Evolutionary conservation across 164 flowering plant genomes (phyloP).

Genomic region (Cinnamomum micranthum): DNA sequence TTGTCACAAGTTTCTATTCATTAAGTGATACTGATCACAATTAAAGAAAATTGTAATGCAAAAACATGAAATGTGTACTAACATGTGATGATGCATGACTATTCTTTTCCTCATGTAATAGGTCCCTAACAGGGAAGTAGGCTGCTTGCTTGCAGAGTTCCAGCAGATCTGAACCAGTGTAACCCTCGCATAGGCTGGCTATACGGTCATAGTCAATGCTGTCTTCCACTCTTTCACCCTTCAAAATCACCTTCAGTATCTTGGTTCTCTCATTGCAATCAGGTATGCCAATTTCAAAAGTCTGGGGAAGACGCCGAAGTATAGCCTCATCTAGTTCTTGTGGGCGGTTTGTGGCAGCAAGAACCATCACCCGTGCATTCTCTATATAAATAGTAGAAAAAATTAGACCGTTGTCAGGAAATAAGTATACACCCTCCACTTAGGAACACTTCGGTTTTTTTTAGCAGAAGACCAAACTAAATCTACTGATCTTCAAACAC

Average conservation of each 20-base stretch:
- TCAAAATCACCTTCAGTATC: slow-evolving; percentile 77
- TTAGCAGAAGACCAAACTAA: no score
- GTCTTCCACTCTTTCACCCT: slow-evolving; percentile 70
- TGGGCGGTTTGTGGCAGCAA: slow-evolving; percentile 98
- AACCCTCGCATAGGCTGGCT: slow-evolving; percentile 77
- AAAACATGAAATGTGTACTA: slow-evolving; percentile 27
- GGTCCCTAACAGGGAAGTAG: slow-evolving; percentile 83
- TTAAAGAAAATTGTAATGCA: no score
- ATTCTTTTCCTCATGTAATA: slow-evolving; percentile 60
- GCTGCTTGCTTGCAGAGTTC: slow-evolving; percentile 98
- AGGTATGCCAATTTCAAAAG: slow-evolving; percentile 93
- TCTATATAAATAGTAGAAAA: slow-evolving; percentile 34
- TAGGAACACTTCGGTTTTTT: not conserved
- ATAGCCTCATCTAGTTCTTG: slow-evolving; percentile 99
- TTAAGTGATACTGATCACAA: not conserved
- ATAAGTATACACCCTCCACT: not conserved
- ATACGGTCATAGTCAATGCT: slow-evolving; percentile 57
- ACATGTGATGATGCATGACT: slow-evolving; percentile 49
- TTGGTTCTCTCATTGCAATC: slow-evolving; percentile 64
- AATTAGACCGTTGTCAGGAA: not conserved
- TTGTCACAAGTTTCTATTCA: not conserved
- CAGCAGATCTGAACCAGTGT: slow-evolving; percentile 90
- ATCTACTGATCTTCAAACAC: no score
- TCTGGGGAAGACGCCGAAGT: slow-evolving; percentile 87
- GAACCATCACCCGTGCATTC: slow-evolving; percentile 95